These are phyloP conservation scores for Pseudogymnoascus sp. DNA, from an alignment of 2,329 filamentous ascomycete species.

Conservation along the genomic window DNA sequence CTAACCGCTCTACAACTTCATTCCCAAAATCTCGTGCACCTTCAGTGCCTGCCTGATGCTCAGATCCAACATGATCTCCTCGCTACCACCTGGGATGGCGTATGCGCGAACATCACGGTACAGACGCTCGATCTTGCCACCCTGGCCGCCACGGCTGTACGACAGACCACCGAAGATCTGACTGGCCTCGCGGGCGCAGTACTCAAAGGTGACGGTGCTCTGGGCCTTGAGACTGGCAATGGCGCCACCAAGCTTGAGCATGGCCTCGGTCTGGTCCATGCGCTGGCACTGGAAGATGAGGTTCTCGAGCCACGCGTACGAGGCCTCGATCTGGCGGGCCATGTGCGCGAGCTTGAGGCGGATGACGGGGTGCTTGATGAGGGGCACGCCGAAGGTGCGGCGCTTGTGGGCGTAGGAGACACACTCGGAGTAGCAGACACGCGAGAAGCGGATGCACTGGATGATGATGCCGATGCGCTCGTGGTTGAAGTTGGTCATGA, in stretches of 20 bases:
- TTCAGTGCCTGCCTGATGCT: slow-evolving; percentile 85
- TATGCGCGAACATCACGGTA: slow-evolving; percentile 95
- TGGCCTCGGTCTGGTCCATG: slow-evolving; percentile 92
- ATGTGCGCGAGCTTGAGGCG: slow-evolving; percentile 97
- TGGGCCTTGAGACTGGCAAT: slow-evolving; percentile 94
- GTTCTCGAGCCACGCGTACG: slow-evolving; percentile 95
- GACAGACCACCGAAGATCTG: slow-evolving; percentile 96
- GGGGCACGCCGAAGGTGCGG: slow-evolving; percentile 88
- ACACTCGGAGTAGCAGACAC: slow-evolving; percentile 94
- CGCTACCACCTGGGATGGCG: slow-evolving; percentile 87
- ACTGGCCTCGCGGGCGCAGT: slow-evolving; percentile 89
- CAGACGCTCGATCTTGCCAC: slow-evolving; percentile 86
- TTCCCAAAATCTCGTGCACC: slow-evolving; percentile 84
- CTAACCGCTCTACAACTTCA: slow-evolving; percentile 64
- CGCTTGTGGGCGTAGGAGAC: slow-evolving; percentile 98
- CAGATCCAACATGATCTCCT: slow-evolving; percentile 98
- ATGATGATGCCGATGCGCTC: slow-evolving; percentile 98
- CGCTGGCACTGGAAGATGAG: slow-evolving; percentile 85
- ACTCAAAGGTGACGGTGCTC: slow-evolving; percentile 89
- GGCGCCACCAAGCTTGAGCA: slow-evolving; percentile 88
- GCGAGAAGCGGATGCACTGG: slow-evolving; percentile 89
- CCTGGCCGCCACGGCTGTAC: slow-evolving; percentile 89
- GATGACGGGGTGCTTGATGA: slow-evolving; percentile 95
- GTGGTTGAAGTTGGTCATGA: slow-evolving; percentile 99
- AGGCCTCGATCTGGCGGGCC: slow-evolving; percentile 94